Evolutionary conservation across 2,329 filamentous ascomycete genomes (phyloP).

Genomic region (Aspergillus eucalypticola): DNA sequence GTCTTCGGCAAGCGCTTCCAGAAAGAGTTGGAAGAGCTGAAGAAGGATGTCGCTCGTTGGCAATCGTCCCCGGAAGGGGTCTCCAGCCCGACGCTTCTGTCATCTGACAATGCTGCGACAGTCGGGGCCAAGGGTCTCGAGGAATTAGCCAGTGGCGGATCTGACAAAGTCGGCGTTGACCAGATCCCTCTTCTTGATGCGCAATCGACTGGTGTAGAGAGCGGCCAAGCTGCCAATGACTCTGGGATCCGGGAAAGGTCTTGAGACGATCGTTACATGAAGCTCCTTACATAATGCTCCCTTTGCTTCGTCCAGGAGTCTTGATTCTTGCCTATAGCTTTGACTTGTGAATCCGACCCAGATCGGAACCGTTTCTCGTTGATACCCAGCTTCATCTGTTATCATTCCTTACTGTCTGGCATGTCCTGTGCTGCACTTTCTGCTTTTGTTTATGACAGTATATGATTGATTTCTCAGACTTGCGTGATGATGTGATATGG

Average conservation of each 20-base stretch:
- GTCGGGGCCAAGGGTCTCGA: slow-evolving; percentile 24
- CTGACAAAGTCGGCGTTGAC: slow-evolving; percentile 33
- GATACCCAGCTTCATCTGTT: slow-evolving; percentile 3
- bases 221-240: slow-evolving; percentile 10
- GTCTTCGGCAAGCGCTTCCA: slow-evolving; percentile 96
- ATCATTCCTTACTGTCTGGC: not conserved
- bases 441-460: not conserved
- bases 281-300: not conserved
- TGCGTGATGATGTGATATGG: slow-evolving; percentile 1
- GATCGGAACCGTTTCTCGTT: not conserved
- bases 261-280: slow-evolving; percentile 12
- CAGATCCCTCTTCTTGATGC: slow-evolving; percentile 41
- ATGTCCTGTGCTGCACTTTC: not conserved
- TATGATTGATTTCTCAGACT: not conserved
- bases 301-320: not conserved
- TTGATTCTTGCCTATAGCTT: not conserved
- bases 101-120: slow-evolving; percentile 21
- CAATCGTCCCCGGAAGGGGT: slow-evolving; percentile 53
- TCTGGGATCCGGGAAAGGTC: slow-evolving; percentile 28
- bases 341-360: not conserved
- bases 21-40: slow-evolving; percentile 88
- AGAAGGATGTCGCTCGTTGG: slow-evolving; percentile 86
- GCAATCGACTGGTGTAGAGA: slow-evolving; percentile 28
- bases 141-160: slow-evolving; percentile 22
- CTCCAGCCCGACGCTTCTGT: slow-evolving; percentile 31